Evolutionary conservation across 495 filamentous ascomycete genomes (phyloP), one percentile per base, ranked within the genome.

Genomic region (Hypoxylon perforatum): DNA sequence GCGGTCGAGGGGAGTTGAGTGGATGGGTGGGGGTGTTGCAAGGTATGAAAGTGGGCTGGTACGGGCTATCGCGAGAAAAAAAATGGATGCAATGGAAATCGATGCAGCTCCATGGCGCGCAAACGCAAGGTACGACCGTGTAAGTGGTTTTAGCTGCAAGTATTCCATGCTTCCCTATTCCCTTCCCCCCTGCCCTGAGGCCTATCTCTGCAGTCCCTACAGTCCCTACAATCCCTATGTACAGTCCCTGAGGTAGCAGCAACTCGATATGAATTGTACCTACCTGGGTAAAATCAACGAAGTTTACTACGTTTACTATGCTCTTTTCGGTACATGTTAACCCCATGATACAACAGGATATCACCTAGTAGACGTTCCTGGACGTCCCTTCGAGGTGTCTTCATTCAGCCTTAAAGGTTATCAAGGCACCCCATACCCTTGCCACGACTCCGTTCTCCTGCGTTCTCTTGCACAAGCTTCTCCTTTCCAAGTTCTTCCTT

Each of bases 71-170:
- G 39, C 41, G 41, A 47, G 21, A 48, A 30, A 19, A 36, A 35
- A 59, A 56, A 63, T 51, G 44, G 55, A 69, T 60, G 45, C 28
- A 57, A 55, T 66, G n/a, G n/a, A n/a, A 33, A 33, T 33, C 30
- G 30, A 33, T 33, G 30, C 30, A 33, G 30, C 3, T 4, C 4
- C 8, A 33, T 33, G 30, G 30, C 30, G 30, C 30, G 56, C 65
- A 69, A 69, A 69, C 65, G 65, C 65, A 68, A 63, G 65, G 59
- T 67, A 67, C 64, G 64, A 67, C 53, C 3, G n/a, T 67, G 53
- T 41, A 62, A 21, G 44, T 47, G 51, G 19, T 46, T 52, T 59
- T 68, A 68, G 60, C 54, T 69, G 60, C 55, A 63, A 55, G 39
- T 52, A 6, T 52, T 57, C 15, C 0, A 50, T 63, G 60, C 57